phyloP scores from a whole-genome alignment of 2,329 filamentous ascomycete genomes.

The Ophioceras dolichostomum region DNA sequence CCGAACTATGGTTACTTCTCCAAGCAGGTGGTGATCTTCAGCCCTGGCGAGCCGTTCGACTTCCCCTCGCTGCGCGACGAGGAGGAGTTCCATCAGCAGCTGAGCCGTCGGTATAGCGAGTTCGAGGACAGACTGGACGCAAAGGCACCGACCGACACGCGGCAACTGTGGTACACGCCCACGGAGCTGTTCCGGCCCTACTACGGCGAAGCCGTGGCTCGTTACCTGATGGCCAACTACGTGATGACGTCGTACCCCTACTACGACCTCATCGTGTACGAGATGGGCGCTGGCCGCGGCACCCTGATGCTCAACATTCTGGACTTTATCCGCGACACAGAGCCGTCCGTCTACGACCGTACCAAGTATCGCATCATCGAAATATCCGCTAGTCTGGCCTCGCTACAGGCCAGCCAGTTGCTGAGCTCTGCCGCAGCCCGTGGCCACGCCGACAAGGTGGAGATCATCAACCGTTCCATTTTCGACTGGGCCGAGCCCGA shows the following conservation, averaged over 20 bases:
- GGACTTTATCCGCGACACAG: slow-evolving; percentile 82
- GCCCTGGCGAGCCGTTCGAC: slow-evolving; percentile 79
- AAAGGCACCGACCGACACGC: slow-evolving; percentile 55
- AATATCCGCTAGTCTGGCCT: slow-evolving; percentile 73
- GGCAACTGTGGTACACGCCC: slow-evolving; percentile 96
- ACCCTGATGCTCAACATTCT: slow-evolving; percentile 97
- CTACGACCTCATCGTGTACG: slow-evolving; percentile 94
- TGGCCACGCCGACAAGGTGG: slow-evolving; percentile 74
- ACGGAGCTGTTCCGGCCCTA: slow-evolving; percentile 94
- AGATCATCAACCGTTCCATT: slow-evolving; percentile 89
- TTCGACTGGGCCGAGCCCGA: slow-evolving; percentile 88
- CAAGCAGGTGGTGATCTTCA: slow-evolving; percentile 94
- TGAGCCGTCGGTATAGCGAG: slow-evolving; percentile 70
- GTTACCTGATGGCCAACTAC: slow-evolving; percentile 93
- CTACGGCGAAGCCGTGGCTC: slow-evolving; percentile 94
- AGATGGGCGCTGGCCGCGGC: slow-evolving; percentile 95
- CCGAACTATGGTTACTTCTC: slow-evolving; percentile 93
- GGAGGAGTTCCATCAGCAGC: slow-evolving; percentile 64
- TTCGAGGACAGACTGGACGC: slow-evolving; percentile 85
- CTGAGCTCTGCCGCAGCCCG: slow-evolving; percentile 33
- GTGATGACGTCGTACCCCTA: slow-evolving; percentile 89
- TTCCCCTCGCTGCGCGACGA: slow-evolving; percentile 76
- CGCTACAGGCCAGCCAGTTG: slow-evolving; percentile 62
- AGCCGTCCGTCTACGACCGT: slow-evolving; percentile 85
- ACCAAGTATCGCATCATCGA: slow-evolving; percentile 95